Conservation (phyloP, 2,329 filamentous ascomycete genomes). For the Beauveria sp. region DNA sequence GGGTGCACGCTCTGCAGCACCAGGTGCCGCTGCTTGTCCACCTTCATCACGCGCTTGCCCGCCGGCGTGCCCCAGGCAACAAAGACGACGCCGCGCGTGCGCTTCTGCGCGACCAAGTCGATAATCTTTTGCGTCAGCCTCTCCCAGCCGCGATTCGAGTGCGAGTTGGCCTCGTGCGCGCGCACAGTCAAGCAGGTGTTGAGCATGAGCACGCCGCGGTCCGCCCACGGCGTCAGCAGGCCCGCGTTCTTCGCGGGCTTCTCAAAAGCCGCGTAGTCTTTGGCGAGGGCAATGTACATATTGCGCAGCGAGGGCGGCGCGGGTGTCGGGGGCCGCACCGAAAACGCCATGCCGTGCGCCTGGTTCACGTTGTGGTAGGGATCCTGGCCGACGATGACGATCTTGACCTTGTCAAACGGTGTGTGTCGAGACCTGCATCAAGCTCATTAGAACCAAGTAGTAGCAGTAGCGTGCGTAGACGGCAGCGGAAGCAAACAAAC, state of each 20-base stretch:
- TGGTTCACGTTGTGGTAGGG: conserved; percentile 95
- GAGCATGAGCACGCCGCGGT: conserved; percentile 83
- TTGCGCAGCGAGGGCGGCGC: conserved; percentile 88
- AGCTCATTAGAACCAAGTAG: conserved; percentile 14
- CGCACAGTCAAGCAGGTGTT: conserved; percentile 94
- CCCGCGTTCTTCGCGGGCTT: conserved; percentile 71
- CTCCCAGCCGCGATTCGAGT: conserved; percentile 86
- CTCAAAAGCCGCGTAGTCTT: conserved; percentile 76
- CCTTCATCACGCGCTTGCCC: conserved; percentile 65
- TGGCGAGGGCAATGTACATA: conserved; percentile 83
- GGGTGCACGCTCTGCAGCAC: conserved; percentile 86
- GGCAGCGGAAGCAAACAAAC: conserved; percentile 39
- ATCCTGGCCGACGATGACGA: conserved; percentile 91
- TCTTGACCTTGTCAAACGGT: conserved; percentile 79
- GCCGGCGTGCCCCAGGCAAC: conserved; percentile 89
- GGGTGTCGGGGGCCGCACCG: conserved; percentile 77
- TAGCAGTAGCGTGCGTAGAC: background rate
- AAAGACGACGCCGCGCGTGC: conserved; percentile 80
- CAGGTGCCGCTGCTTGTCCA: conserved; percentile 67
- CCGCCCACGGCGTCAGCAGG: conserved; percentile 86
- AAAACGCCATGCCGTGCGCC: conserved; percentile 94
- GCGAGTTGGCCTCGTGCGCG: conserved; percentile 78
- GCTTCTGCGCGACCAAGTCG: conserved; percentile 71
- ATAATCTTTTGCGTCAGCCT: conserved; percentile 86
- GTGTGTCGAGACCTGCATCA: conserved; percentile 84